Evolutionary conservation across 116 monocot species (phyloP).

Genomic region (Thalassia testudinum): DNA sequence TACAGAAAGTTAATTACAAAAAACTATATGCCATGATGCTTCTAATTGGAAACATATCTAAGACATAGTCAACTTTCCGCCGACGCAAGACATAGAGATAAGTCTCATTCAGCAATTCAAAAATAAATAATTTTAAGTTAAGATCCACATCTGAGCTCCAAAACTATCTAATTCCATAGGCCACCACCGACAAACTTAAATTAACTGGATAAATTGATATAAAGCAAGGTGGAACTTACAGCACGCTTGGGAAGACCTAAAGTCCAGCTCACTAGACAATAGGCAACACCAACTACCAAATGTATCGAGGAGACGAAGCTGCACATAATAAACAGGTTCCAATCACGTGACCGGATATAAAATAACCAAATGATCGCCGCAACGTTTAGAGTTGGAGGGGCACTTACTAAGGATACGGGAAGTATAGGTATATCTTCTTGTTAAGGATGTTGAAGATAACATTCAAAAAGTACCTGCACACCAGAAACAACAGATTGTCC

Average conservation of each 20-base stretch:
- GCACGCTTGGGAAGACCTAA: constrained; percentile 99
- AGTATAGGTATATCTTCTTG: constrained; percentile 99
- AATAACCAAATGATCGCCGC: no score
- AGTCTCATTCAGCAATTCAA: no score
- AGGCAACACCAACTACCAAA: constrained; percentile 67
- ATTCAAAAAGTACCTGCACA: constrained; percentile 89
- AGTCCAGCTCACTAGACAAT: constrained; percentile 79
- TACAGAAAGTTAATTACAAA: not conserved
- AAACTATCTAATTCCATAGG: no score
- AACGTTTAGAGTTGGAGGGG: no score
- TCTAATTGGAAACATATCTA: not conserved
- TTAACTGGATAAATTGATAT: no score
- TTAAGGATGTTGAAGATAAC: constrained; percentile 99
- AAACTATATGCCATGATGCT: not conserved
- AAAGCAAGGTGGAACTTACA: constrained; percentile 28
- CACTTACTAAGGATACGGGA: constrained; percentile 97
- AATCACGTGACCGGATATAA: no score
- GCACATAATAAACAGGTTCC: not conserved
- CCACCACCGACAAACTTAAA: no score
- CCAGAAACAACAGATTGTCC: no score
- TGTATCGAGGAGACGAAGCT: constrained; percentile 93
- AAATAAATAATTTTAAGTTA: no score
- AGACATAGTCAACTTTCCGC: not conserved
- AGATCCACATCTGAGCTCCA: no score
- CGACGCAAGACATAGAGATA: no score